Evolutionary conservation across 2,329 filamentous ascomycete genomes (phyloP).

Genomic region (Pseudogymnoascus sp.): DNA sequence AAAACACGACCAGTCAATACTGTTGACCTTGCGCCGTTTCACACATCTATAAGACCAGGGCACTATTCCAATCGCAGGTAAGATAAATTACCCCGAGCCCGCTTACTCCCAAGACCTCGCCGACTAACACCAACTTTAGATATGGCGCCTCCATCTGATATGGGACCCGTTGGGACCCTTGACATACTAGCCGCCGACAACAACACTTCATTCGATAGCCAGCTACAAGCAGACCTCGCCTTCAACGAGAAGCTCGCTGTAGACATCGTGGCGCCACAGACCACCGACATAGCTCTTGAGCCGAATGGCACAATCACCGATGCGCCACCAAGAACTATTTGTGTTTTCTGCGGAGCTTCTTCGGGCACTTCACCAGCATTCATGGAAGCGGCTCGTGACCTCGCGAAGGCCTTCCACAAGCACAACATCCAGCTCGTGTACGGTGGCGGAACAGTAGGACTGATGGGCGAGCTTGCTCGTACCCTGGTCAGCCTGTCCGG

Average conservation of each 20-base stretch:
- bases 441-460: slow-evolving; percentile 84
- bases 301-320: neutral
- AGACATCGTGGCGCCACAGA: neutral
- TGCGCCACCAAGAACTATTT: slow-evolving; percentile 42
- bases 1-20: neutral
- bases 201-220: neutral
- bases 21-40: neutral
- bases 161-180: neutral
- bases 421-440: slow-evolving; percentile 82
- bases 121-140: neutral
- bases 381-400: slow-evolving; percentile 65
- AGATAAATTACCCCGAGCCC: neutral
- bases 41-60: neutral
- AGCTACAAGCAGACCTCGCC: neutral
- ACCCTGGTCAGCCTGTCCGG: slow-evolving; percentile 78
- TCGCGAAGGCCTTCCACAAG: slow-evolving; percentile 66
- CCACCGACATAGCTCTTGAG: neutral
- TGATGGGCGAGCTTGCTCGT: slow-evolving; percentile 84
- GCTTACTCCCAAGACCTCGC: neutral
- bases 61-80: neutral
- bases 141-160: neutral
- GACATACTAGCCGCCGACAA: neutral
- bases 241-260: neutral
- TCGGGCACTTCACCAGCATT: slow-evolving; percentile 66
- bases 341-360: slow-evolving; percentile 88